Conservation (phyloP, 129 eudicot genomes). For the Artemisia argyi region DNA sequence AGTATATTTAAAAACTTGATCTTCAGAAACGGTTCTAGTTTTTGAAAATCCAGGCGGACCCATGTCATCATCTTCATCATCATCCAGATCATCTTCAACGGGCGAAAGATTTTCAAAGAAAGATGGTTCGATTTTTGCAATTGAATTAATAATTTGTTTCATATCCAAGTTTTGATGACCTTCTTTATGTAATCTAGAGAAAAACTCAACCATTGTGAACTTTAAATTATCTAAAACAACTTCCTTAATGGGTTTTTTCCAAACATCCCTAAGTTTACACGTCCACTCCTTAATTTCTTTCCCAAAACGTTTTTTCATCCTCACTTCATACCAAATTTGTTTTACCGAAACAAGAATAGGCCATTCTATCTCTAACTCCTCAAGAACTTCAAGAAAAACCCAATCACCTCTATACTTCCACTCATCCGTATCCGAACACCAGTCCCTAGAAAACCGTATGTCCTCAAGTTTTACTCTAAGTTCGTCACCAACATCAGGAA, state of each 20-base stretch:
- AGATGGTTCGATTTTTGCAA: slow-evolving; percentile 27
- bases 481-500: slow-evolving; percentile 91
- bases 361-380: slow-evolving; percentile 51
- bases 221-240: slow-evolving; percentile 48
- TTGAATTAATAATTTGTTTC: slow-evolving; percentile 29
- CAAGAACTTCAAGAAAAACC: slow-evolving; percentile 66
- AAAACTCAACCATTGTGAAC: slow-evolving; percentile 46
- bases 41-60: slow-evolving; percentile 40
- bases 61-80: slow-evolving; percentile 23
- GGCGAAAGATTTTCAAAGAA: slow-evolving; percentile 20
- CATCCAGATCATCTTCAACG: slow-evolving; percentile 16
- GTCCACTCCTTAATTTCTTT: slow-evolving; percentile 67
- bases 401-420: slow-evolving; percentile 77
- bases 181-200: slow-evolving; percentile 32
- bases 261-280: slow-evolving; percentile 31
- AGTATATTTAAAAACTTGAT: slow-evolving; percentile 13
- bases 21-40: background rate
- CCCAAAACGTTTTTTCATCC: slow-evolving; percentile 46
- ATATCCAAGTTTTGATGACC: slow-evolving; percentile 37
- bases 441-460: slow-evolving; percentile 59
- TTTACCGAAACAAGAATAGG: slow-evolving; percentile 61
- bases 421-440: slow-evolving; percentile 54
- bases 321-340: slow-evolving; percentile 88
- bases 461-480: slow-evolving; percentile 29
- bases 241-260: slow-evolving; percentile 53